phyloP scores from a whole-genome alignment of 345 rosid species.

The Reutealis trisperma region DNA sequence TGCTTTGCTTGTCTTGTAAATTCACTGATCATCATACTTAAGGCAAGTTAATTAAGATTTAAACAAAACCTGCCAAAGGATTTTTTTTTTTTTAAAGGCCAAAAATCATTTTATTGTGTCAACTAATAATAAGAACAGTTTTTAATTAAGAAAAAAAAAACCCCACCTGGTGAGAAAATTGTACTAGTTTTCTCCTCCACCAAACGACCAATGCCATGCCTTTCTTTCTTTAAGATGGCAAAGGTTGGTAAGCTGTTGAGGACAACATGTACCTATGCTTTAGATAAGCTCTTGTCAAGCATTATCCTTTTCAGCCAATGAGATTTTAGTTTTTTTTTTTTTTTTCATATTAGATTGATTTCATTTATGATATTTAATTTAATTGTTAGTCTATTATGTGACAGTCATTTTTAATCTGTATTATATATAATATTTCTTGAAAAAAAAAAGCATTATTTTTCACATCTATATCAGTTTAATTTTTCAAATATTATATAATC shows the following conservation, averaged over 20 bases:
- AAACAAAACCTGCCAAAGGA: background rate
- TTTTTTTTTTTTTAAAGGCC: conserved; percentile 3
- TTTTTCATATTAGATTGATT: too few species aligned
- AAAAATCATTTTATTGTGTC: conserved; percentile 15
- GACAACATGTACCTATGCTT: conserved; percentile 2
- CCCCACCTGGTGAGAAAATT: background rate
- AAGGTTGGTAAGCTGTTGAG: background rate
- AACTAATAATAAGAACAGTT: background rate
- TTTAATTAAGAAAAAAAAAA: too few species aligned
- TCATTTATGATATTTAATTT: too few species aligned
- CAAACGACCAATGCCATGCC: background rate
- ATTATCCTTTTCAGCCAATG: too few species aligned
- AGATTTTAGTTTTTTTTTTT: too few species aligned
- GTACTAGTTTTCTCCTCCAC: conserved; percentile 1
- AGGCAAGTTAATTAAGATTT: conserved; percentile 2
- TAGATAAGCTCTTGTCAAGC: background rate
- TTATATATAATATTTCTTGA: too few species aligned
- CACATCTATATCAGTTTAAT: too few species aligned
- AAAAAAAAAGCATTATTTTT: too few species aligned
- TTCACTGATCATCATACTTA: conserved; percentile 17
- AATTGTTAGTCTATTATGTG: too few species aligned
- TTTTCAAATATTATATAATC: too few species aligned
- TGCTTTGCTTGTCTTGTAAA: conserved; percentile 14
- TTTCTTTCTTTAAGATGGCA: background rate
- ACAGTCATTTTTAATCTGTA: too few species aligned